Base-by-base conservation (phyloP, 345 rosid species). In the Euphorbia lathyris region DNA sequence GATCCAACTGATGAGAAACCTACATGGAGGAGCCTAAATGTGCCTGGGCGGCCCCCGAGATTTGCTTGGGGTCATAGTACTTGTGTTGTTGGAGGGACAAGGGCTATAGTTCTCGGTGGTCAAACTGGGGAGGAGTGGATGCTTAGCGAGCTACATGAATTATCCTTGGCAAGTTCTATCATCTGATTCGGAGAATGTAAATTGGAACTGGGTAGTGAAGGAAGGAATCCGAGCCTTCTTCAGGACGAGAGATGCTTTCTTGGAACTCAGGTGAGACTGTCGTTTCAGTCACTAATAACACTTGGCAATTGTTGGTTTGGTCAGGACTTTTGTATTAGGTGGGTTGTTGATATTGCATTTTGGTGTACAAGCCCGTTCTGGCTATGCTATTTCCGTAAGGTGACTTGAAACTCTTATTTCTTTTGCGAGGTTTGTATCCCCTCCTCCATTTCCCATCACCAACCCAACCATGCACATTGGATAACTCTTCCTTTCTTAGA, bases 41-140 rank as follows among this genome's bases (percentile, higher is more conserved):
- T 89, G 43, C 97, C 96, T 0, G 97, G 96, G 45, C 71, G 85
- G 60, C 92, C 96, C 5, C 96, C 96, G 3, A 75, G 96, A 65
- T 89, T 92, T 75, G 96, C 97, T 29, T 92, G 96, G 97, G 97
- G 97, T 55, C 97, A 92, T 65, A 88, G 96, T 64, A 92, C 93
- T 2, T 92, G 97, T 80, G 93, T 92, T 25, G 97, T 92, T 0
- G 97, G 93, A 32, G 96, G 97, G 42, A 92, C 97, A 23, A 86
- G 93, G 65, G 91, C 92, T 42, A 84, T 92, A 58, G 93, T 89
- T 56, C 91, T 92, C 0, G 96, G 97, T 17, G 97, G 97, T 59
- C 97, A 89, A 76, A 89, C 97, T 0, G 96, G 96, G 32, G 97
- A 92, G 76, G 96, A 92, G 73, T 92, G 97, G 97, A 92, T 92